Conservation (phyloP, 2,329 filamentous ascomycete species). For the Alternaria sp. region DNA sequence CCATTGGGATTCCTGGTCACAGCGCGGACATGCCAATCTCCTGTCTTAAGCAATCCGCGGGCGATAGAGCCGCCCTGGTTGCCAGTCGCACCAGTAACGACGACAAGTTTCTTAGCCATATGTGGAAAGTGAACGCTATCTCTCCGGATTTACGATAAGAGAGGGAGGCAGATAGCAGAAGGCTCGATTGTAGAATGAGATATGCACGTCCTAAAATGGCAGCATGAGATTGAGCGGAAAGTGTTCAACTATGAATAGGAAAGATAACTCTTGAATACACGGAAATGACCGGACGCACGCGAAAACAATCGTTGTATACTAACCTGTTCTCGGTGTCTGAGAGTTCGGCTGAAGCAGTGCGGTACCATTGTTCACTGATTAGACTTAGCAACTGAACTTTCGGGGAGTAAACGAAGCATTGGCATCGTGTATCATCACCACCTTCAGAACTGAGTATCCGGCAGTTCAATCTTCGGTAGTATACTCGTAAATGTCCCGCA, state of each 20-base stretch:
- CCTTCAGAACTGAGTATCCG: neutral
- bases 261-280: neutral
- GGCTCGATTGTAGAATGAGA: neutral
- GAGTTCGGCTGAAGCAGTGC: neutral
- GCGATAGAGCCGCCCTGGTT: conserved; percentile 37
- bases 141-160: neutral
- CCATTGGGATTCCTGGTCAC: conserved; percentile 52
- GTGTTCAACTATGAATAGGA: neutral
- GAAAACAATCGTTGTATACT: neutral
- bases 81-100: conserved; percentile 39
- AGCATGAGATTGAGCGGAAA: neutral
- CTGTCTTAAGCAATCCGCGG: conserved; percentile 51
- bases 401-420: conserved; percentile 6
- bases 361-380: neutral
- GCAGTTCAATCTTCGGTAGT: neutral
- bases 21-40: conserved; percentile 60
- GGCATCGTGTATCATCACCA: neutral
- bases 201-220: neutral
- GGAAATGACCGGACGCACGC: neutral
- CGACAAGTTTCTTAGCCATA: conserved; percentile 36
- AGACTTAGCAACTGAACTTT: neutral
- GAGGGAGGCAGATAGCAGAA: neutral
- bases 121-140: conserved; percentile 27
- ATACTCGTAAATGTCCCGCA: conserved; percentile 6
- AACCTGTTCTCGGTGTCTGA: neutral